phyloP scores from a whole-genome alignment of 306 rosid genomes.

The Trichosanthes truncata region DNA sequence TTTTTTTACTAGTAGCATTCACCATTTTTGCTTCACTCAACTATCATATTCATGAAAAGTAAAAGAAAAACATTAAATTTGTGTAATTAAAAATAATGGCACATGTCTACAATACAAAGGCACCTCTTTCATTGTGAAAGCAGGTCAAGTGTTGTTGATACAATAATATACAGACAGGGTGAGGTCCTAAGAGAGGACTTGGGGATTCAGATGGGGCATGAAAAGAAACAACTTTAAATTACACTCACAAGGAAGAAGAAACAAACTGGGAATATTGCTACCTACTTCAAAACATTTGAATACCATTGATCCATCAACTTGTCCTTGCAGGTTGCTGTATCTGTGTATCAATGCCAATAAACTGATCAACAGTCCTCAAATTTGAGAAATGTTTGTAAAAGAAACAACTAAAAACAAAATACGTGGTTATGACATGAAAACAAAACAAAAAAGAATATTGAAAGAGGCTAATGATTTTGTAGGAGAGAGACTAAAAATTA shows the following conservation, averaged over 20 bases:
- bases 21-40: neutral
- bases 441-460: too few relatives aligned
- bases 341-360: neutral
- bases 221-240: neutral
- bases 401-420: neutral
- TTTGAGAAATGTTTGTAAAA: neutral
- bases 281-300: neutral
- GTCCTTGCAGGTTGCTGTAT: neutral
- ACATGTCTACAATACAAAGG: neutral
- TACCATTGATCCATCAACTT: neutral
- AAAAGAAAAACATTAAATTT: neutral
- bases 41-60: neutral
- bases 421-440: neutral
- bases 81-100: neutral
- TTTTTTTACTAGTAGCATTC: neutral
- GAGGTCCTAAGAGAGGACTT: neutral
- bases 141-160: neutral
- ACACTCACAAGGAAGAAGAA: neutral
- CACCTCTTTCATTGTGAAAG: conserved; percentile 3
- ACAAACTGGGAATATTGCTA: neutral
- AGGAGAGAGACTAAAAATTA: neutral
- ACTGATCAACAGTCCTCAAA: neutral
- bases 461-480: neutral
- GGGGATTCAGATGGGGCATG: neutral
- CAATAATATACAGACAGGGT: conserved; percentile 2